Evolutionary conservation across 2,329 filamentous ascomycete species (phyloP).

Genomic region (Tolypocladium tundrense): DNA sequence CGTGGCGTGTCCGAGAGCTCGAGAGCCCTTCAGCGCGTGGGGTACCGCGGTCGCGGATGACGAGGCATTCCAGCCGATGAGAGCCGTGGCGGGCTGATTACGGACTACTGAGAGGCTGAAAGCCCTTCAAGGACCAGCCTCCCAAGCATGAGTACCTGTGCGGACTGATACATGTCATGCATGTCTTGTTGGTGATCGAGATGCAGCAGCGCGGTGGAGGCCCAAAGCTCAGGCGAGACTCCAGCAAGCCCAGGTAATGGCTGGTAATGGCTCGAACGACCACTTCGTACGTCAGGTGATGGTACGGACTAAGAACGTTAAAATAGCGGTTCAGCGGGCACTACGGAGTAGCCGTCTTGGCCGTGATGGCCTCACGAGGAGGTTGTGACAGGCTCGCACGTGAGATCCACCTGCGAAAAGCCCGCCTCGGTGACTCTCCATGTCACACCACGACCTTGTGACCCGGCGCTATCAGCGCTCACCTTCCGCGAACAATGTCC

Average conservation of each 20-base stretch:
- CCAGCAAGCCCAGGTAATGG: too few relatives aligned
- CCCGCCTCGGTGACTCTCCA: neutral
- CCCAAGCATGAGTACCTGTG: too few relatives aligned
- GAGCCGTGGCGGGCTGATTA: neutral
- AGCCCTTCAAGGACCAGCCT: neutral
- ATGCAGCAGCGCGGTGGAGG: neutral
- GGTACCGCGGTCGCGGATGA: neutral
- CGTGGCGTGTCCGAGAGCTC: neutral
- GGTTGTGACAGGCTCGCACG: conserved; percentile 2
- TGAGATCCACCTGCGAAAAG: conserved; percentile 1
- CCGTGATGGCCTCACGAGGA: neutral
- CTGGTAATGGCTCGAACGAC: too few relatives aligned
- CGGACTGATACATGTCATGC: neutral
- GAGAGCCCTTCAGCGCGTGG: neutral
- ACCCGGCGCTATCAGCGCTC: neutral
- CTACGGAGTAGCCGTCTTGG: too few relatives aligned
- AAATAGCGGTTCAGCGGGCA: too few relatives aligned
- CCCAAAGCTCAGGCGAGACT: neutral
- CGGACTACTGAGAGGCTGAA: neutral
- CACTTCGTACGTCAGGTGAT: neutral
- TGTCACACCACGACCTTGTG: neutral
- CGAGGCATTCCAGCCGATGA: neutral
- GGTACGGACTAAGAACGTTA: neutral
- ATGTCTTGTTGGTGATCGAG: neutral
- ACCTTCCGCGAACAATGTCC: conserved; percentile 21